Base-by-base conservation (phyloP, 2,329 filamentous ascomycete genomes). In the Rutstroemia sp. region DNA sequence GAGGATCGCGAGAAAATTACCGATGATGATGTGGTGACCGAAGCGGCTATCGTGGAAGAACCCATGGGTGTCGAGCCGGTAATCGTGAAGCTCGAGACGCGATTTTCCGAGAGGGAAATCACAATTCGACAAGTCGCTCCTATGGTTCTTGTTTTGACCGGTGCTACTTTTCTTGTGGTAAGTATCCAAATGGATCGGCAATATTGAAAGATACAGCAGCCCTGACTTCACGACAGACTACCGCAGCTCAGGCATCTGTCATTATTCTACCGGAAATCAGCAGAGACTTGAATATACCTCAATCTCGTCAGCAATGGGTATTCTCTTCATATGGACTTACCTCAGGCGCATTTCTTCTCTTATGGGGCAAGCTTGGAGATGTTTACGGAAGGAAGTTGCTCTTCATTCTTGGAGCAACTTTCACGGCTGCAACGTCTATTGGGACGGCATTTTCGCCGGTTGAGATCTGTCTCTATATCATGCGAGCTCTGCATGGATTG, bases 391-490 rank as follows among this genome's bases (percentile, higher is more conserved):
- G 71, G 45, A 66, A 73, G 50, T 61, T 71, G 39, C 73, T 78
- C 63, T 75, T 78, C 53, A 68, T 79, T 3, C 66, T 71, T 0
- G 78, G 76, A 2, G 75, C 82, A 1, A 75, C 78, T 6, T 87
- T 84, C 77, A 78, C 87, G 6, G 79, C 83, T 0, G 68, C 77
- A 1, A 78, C 79, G 0, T 80, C 81, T 2, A 73, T 84, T 4
- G 73, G 78, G 12, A 83, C 83, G 58, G 83, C 86, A 0, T 87
- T 88, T 63, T 68, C 86, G 14, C 78, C 77, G 0, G 82, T 82
- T 58, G 86, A 89, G 68, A 83, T 88, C 58, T 80, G 77, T 5
- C 87, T 89, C 66, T 78, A 87, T 65, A 57, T 88, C 1, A 81
- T 88, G 62, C 75, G 86, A 3, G 86, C 79, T 0, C 71, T 89